Conservation (phyloP, 2,329 filamentous ascomycete genomes). For the Pyrenophora seminiperda region DNA sequence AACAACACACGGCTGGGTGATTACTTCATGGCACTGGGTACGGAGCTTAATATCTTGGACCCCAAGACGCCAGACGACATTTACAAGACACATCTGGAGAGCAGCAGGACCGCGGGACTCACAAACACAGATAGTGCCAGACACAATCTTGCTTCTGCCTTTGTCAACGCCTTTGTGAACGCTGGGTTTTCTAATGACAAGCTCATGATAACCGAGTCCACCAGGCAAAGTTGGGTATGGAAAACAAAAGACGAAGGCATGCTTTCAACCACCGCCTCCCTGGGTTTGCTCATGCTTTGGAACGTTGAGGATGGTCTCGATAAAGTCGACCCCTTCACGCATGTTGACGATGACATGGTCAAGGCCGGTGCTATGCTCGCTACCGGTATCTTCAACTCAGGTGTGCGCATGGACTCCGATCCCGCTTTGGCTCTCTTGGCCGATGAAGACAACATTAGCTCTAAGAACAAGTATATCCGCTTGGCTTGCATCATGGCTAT, state of each 20-base stretch:
- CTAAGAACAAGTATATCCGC: slow-evolving; percentile 76
- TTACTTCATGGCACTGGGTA: slow-evolving; percentile 90
- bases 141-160: slow-evolving; percentile 93
- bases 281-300: slow-evolving; percentile 91
- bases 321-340: slow-evolving; percentile 93
- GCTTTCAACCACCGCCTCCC: slow-evolving; percentile 92
- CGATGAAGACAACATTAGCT: slow-evolving; percentile 77
- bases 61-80: slow-evolving; percentile 98
- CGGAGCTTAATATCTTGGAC: slow-evolving; percentile 95
- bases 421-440: slow-evolving; percentile 85
- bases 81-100: slow-evolving; percentile 98
- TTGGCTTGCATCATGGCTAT: slow-evolving; percentile 94
- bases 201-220: slow-evolving; percentile 89
- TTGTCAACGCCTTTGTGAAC: slow-evolving; percentile 97
- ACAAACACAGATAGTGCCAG: slow-evolving; percentile 94
- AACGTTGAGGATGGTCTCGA: slow-evolving; percentile 91
- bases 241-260: slow-evolving; percentile 99
- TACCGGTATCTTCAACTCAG: slow-evolving; percentile 94
- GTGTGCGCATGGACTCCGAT: slow-evolving; percentile 86
- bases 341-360: slow-evolving; percentile 79
- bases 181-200: slow-evolving; percentile 95
- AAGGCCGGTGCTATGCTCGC: slow-evolving; percentile 90
- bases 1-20: slow-evolving; percentile 87
- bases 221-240: slow-evolving; percentile 93
- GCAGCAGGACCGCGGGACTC: slow-evolving; percentile 86